phyloP scores from a whole-genome alignment of 1,139 yeast genomes.

The Yamadazyma buinensis region DNA sequence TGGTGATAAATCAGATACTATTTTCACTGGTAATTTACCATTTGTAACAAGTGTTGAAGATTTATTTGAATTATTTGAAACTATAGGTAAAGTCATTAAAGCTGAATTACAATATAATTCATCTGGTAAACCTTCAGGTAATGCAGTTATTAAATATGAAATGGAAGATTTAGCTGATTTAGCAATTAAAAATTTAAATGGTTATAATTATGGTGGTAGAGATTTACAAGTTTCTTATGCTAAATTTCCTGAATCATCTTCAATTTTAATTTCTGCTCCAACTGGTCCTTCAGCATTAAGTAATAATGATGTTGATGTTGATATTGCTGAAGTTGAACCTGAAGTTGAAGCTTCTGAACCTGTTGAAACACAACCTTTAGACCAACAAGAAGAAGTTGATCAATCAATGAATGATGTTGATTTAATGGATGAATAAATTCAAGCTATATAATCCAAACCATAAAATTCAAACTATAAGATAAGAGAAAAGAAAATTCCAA shows the following conservation, averaged over 20 bases:
- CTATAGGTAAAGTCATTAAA: slow-evolving; percentile 69
- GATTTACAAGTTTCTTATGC: slow-evolving; percentile 62
- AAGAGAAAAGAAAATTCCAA: too few relatives aligned
- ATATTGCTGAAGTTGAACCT: not conserved
- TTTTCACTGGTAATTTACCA: slow-evolving; percentile 78
- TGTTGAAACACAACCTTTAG: too few relatives aligned
- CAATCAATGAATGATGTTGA: too few relatives aligned
- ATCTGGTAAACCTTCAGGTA: slow-evolving; percentile 72
- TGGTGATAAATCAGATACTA: slow-evolving; percentile 63
- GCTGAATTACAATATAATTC: slow-evolving; percentile 73
- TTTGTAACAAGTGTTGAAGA: slow-evolving; percentile 86
- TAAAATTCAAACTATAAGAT: too few relatives aligned
- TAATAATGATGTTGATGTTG: too few relatives aligned
- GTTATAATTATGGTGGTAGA: slow-evolving; percentile 83
- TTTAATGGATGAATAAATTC: not conserved
- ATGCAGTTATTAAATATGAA: slow-evolving; percentile 80
- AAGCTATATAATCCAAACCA: too few relatives aligned
- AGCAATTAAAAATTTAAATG: slow-evolving; percentile 71
- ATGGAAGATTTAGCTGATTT: slow-evolving; percentile 64
- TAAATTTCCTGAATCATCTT: not conserved
- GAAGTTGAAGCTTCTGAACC: not conserved
- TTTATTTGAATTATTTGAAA: slow-evolving; percentile 79
- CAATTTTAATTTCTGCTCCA: slow-evolving; percentile 4
- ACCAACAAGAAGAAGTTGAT: too few relatives aligned
- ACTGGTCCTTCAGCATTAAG: too few relatives aligned